A percentile compares a stretch with the other conserved stretches of the same genome.
phyloP scores from a whole-genome alignment of 2,329 filamentous ascomycete species.

The Pseudopithomyces chartarum region DNA sequence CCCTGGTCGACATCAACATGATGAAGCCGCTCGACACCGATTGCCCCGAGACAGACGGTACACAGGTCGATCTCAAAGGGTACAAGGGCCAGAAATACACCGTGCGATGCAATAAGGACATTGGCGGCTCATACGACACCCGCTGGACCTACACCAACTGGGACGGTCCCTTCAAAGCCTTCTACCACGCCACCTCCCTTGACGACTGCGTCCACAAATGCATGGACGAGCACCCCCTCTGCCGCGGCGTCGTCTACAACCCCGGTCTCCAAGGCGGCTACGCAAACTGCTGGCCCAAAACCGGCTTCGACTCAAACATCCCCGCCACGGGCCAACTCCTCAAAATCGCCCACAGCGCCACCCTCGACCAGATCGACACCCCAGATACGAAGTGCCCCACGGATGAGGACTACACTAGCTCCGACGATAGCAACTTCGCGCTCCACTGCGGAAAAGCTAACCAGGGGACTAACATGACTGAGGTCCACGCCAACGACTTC shows the following conservation, averaged over 20 bases:
- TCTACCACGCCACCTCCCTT: constrained; percentile 33
- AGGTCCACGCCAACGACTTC: constrained; percentile 31
- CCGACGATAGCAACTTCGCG: constrained; percentile 27
- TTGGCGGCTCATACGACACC: constrained; percentile 19
- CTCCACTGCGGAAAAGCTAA: constrained; percentile 37
- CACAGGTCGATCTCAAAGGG: constrained; percentile 25
- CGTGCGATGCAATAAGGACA: constrained; percentile 33
- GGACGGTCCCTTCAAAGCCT: constrained; percentile 21
- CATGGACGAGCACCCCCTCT: constrained; percentile 33
- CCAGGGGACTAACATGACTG: constrained; percentile 35
- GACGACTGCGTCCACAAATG: constrained; percentile 36
- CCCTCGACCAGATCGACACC: constrained; percentile 24
- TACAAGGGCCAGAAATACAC: constrained; percentile 32
- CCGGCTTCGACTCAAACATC: constrained; percentile 17
- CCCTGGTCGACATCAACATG: constrained; percentile 24
- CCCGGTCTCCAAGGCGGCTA: constrained; percentile 33
- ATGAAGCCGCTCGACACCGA: constrained; percentile 24
- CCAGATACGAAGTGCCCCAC: constrained; percentile 27
- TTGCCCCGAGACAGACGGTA: constrained; percentile 30
- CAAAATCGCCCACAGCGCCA: constrained; percentile 31
- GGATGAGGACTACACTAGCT: constrained; percentile 16
- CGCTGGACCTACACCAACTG: constrained; percentile 29
- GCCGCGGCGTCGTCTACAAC: constrained; percentile 34
- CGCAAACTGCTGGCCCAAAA: constrained; percentile 42
- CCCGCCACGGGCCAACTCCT: constrained; percentile 7